Conservation (phyloP, 2,329 filamentous ascomycete genomes). For the Graphiopsis chlorocephala region DNA sequence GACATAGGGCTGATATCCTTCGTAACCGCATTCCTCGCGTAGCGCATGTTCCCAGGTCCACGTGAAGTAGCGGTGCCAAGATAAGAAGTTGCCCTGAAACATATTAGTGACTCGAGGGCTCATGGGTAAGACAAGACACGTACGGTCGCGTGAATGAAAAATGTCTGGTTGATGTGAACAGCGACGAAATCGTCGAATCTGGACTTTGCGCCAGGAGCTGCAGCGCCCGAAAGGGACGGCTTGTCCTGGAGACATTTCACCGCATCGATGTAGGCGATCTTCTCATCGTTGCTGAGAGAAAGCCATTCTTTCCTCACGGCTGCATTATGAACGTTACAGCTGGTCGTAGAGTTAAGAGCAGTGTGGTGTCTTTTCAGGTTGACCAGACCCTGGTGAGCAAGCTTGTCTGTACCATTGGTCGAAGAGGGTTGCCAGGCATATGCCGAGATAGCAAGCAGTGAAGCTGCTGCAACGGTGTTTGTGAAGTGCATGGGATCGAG, state of each 20-base stretch:
- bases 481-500: conserved; percentile 11
- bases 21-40: conserved; percentile 43
- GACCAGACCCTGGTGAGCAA: conserved; percentile 23
- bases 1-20: conserved; percentile 48
- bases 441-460: conserved; percentile 10
- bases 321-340: conserved; percentile 33
- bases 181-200: conserved; percentile 33
- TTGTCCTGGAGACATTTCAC: conserved; percentile 31
- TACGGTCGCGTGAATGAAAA: conserved; percentile 26
- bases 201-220: conserved; percentile 26
- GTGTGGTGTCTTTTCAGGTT: conserved; percentile 19
- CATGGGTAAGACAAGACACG: neutral
- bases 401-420: conserved; percentile 26
- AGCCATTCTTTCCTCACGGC: conserved; percentile 45
- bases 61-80: conserved; percentile 45
- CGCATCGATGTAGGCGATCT: conserved; percentile 32
- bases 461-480: neutral
- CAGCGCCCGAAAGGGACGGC: conserved; percentile 22
- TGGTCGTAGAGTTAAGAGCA: neutral
- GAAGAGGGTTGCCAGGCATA: conserved; percentile 25
- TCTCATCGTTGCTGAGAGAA: conserved; percentile 24
- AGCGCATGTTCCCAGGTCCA: conserved; percentile 44
- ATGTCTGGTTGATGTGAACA: conserved; percentile 28
- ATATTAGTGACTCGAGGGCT: neutral
- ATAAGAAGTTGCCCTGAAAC: conserved; percentile 33